A percentile compares a stretch with the other conserved stretches of the same genome.
These are phyloP conservation scores for Daldinia sp. DNA, from an alignment of 2,329 filamentous ascomycete species.

Conservation along the genomic window DNA sequence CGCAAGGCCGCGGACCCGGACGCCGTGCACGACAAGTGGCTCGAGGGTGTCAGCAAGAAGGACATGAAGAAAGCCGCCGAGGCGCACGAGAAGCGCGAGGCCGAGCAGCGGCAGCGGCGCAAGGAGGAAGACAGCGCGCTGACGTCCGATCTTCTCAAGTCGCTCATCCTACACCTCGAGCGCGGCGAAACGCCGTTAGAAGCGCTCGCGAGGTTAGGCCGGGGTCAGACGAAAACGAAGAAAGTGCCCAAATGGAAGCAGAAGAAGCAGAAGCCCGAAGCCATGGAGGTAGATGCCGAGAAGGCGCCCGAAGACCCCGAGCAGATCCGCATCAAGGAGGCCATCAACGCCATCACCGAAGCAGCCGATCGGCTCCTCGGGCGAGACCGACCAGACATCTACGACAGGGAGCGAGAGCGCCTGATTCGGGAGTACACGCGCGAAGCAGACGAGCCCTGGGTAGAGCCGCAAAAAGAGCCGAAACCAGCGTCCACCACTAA, in stretches of 20 bases:
- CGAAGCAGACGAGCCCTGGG: constrained; percentile 90
- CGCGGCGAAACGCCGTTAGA: constrained; percentile 88
- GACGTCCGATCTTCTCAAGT: constrained; percentile 78
- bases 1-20: constrained; percentile 90
- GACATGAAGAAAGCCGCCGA: constrained; percentile 90
- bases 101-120: constrained; percentile 77
- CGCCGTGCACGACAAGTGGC: constrained; percentile 90
- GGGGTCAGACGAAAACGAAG: constrained; percentile 66
- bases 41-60: constrained; percentile 92
- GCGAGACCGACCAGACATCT: constrained; percentile 88
- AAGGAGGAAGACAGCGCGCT: constrained; percentile 80
- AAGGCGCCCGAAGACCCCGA: constrained; percentile 72
- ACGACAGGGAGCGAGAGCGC: constrained; percentile 86
- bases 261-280: constrained; percentile 71
- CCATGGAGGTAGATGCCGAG: constrained; percentile 77
- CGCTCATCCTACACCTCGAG: constrained; percentile 79
- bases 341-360: constrained; percentile 86
- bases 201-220: constrained; percentile 84
- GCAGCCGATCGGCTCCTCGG: constrained; percentile 89
- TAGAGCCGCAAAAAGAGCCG: constrained; percentile 57
- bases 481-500: constrained; percentile 46
- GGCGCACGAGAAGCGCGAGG: constrained; percentile 86
- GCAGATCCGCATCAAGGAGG: constrained; percentile 75
- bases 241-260: constrained; percentile 74
- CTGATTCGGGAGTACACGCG: constrained; percentile 84